Base-by-base conservation (phyloP, 169 alveolate species). In the Toxoplasma gondii region DNA sequence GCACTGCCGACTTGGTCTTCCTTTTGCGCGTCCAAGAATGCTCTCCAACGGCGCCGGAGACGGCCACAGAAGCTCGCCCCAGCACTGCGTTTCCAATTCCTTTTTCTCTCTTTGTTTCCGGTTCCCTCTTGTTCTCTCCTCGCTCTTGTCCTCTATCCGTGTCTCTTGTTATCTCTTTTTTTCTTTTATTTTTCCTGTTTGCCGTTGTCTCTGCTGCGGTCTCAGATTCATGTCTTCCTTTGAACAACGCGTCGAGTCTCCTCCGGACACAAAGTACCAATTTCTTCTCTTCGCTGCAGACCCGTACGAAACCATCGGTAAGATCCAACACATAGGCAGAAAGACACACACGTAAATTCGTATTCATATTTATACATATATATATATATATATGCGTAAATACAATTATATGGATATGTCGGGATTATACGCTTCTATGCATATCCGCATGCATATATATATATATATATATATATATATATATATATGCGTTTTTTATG, bases 281-380 rank as follows among this genome's bases (percentile, higher is more conserved):
- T 99, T 98, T 96, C 97, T 99, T 43, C 97, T 99, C 10, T 98
- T 99, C 95, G 99, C 99, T 29, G 99, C 99, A 22, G 99, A 99
- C 93, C 99, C 99, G 1, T 99, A 99, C 97, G 99, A 99, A 95
- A 99, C 99, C 70, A 97, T 99, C 45, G 96, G 96, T 94, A 9
- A 22, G 93, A 41, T 49, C 4, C 58, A 49, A 49, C 7, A 69
- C 41, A 4, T 5, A n/a, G 34, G 5, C 41, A 29, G 5, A 24
- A 10, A 5, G n/a, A 69, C 36, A 4, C 19, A n/a, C 81, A 2
- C 41, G 9, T 69, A n/a, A 9, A 24, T 4, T 9, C 12, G 12
- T 49, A 49, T 12, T 4, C 12, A 49, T 7, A 49, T 49, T 7
- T 49, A 7, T 49, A 49, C 12, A 49, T 49, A 17, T 29, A 17